Base-by-base conservation (phyloP, 2,329 filamentous ascomycete species). In the Coniochaeta sp. region DNA sequence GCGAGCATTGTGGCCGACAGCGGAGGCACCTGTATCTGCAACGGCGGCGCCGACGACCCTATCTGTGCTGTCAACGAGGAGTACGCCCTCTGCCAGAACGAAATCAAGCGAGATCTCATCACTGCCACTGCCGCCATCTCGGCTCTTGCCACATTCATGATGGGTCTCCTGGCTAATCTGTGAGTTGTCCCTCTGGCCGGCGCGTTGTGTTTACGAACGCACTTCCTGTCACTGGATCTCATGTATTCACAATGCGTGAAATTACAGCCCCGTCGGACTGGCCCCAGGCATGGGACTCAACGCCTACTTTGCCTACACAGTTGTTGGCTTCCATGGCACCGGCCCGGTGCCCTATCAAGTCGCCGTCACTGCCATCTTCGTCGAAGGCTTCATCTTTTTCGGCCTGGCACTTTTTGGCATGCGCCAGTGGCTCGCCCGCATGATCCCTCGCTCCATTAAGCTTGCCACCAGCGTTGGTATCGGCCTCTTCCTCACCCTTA, bases 301-400 rank as follows among this genome's bases (percentile, higher is more conserved):
- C 63, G 89, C 89, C 16, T 95, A 95, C 67, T 95, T 95, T 63
- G 80, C 89, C 24, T 95, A 87, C 64, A 87, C 82, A 14, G 85
- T 89, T 42, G 89, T 95, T 52, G 90, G 90, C 3, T 82, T 75
- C 61, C 85, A 91, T 64, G 90, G 89, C 40, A 78, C 75, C 20
- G 89, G 89, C 2, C 74, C 78, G 31, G 83, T 95, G 8, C 82
- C 88, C 1, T 95, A 89, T 64, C 67, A 79, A 50, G 77, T 91
- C 38, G 90, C 90, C 30, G 71, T 95, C 32, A 94, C 89, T 4
- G 89, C 90, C 51, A 90, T 94, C 58, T 95, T 95, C 64, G 85
- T 94, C 13, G 90, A 95, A 67, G 90, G 90, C 32, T 88, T 87
- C 66, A 84, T 95, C 55, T 95, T 95, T 69, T 81, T 95, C 49